Evolutionary conservation across 768 basidiomycete genomes (phyloP), one percentile per base, ranked within the genome.

Genomic region (Trametes gibbosa): DNA sequence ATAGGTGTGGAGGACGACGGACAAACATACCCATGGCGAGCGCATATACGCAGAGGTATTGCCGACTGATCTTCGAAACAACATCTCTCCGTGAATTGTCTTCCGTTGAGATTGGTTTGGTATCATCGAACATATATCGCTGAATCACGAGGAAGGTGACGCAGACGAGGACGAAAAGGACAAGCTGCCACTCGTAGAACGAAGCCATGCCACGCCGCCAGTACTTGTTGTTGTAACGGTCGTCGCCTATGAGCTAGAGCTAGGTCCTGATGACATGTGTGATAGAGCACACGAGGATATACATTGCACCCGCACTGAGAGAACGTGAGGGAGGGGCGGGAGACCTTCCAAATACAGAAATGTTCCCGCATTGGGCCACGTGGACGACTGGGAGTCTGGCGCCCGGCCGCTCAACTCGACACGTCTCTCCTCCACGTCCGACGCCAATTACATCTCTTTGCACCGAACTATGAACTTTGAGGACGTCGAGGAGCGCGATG

Each of bases 401-500:
- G 35, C 24, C 1, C 34, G 34, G 27, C 8, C 39, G 37, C 21
- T 17, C 23, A 27, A 39, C 35, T 45, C 45, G 55, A 61, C 61
- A 62, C 61, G 61, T 62, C 61, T 56, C 42, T 57, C 53, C 42
- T 43, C 16, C 58, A 60, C 53, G 53, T 61, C 43, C 41, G 34
- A 50, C 53, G 45, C 34, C 14, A 35, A 35, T 35, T 35, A 42
- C 34, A 41, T 52, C 55, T 17, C 41, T 39, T 46, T 42, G 3
- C 43, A 27, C 39, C 12, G 2, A 41, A 17, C 51, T 51, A 62
- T 88, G 69, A 91, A 90, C 74, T 95, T 96, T 69, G 95, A 98
- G 75, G 95, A 97, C 73, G 92, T 96, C 60, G 95, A 98, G 78
- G 95, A 98, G 73, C 84, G 92, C 67, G 95, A 98, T 74, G 95